Evolutionary conservation across 2,329 filamentous ascomycete genomes (phyloP), one percentile per base, ranked within the genome.

Genomic region (Fusarium mundagurra): DNA sequence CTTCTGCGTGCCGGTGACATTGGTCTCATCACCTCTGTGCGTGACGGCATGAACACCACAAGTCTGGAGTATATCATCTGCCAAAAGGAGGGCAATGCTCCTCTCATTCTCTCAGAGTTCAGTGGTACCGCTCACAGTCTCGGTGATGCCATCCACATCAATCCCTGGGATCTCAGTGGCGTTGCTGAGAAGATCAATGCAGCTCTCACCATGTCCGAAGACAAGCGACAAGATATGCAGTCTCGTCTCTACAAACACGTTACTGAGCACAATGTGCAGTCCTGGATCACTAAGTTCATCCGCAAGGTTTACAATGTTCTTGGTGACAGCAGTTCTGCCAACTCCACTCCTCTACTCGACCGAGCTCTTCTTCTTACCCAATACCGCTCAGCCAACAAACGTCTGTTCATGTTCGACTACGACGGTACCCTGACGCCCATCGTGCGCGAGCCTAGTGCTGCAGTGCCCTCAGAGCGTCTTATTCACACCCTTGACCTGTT

Each of bases 391-490:
- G 91, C 94, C 8, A 89, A 89, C 71, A 94, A 93, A 83, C 91
- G 96, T 17, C 87, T 99, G 7, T 98, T 98, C 86, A 96, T 99
- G 94, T 98, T 98, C 81, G 96, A 99, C 84, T 99, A 99, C 79
- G 96, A 99, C 81, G 96, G 96, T 54, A 99, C 96, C 1, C 88
- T 99, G 62, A 98, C 96, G 8, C 94, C 95, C 1, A 98, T 99
- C 77, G 96, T 98, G 63, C 92, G 93, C 76, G 95, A 98, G 79
- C 96, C 96, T 4, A 92, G 93, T 75, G 92, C 94, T 10, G 96
- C 96, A 7, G 92, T 98, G 44, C 96, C 96, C 0, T 96, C 95
- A 2, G 92, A 95, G 76, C 91, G 92, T 29, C 90, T 98, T 29
- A 92, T 97, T 55, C 90, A 92, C 36, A 95, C 93, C 2, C 87